phyloP scores from a whole-genome alignment of 345 rosid genomes.

The Citrus glauca region DNA sequence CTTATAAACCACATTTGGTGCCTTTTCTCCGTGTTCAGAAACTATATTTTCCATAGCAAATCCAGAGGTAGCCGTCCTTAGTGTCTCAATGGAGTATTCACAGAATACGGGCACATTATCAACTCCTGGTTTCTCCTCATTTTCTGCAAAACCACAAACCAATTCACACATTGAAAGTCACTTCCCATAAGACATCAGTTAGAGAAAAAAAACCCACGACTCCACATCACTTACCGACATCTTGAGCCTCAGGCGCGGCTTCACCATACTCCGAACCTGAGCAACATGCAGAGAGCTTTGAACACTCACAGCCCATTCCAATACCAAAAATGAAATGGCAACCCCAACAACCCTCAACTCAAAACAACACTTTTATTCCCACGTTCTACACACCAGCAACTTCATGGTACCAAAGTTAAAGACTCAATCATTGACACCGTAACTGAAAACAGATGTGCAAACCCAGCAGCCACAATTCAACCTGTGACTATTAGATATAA shows the following conservation, averaged over 20 bases:
- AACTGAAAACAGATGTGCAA: neutral
- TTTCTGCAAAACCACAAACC: slow-evolving; percentile 35
- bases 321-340: neutral
- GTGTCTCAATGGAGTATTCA: slow-evolving; percentile 69
- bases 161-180: neutral
- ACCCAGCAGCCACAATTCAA: neutral
- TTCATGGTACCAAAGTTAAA: neutral
- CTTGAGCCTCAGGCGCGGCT: slow-evolving; percentile 18
- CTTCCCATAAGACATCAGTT: neutral
- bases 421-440: neutral
- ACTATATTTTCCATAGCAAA: slow-evolving; percentile 88
- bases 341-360: neutral
- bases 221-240: slow-evolving; percentile 22
- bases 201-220: neutral
- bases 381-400: neutral
- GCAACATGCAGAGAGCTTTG: slow-evolving; percentile 31
- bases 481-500: slow-evolving; percentile 1
- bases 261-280: slow-evolving; percentile 16
- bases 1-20: slow-evolving; percentile 86
- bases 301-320: slow-evolving; percentile 39
- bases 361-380: neutral
- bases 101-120: slow-evolving; percentile 44
- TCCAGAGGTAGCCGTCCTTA: slow-evolving; percentile 77
- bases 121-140: slow-evolving; percentile 34
- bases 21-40: slow-evolving; percentile 91